These are phyloP conservation scores for Aspergillus sp. DNA, from an alignment of 2,329 filamentous ascomycete genomes.

Conservation along the genomic window DNA sequence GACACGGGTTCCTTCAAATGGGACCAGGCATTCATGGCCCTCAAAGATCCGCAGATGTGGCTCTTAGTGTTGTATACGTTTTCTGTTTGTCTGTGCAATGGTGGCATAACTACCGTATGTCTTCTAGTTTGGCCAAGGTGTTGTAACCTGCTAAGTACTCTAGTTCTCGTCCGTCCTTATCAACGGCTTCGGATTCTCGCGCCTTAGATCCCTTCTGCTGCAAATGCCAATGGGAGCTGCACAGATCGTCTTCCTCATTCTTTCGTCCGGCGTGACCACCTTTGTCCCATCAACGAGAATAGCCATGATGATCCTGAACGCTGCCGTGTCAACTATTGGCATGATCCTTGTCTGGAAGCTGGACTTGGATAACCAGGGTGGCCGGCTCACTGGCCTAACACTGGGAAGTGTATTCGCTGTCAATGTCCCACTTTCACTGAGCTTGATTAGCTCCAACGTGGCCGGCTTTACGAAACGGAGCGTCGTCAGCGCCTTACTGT, in stretches of 20 bases:
- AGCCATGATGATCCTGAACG: constrained; percentile 27
- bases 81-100: constrained; percentile 27
- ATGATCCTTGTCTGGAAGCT: constrained; percentile 28
- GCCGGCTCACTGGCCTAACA: constrained; percentile 22
- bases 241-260: constrained; percentile 25
- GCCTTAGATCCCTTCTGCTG: constrained; percentile 27
- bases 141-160: background rate
- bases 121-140: background rate
- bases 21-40: constrained; percentile 32
- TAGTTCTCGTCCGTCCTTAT: constrained; percentile 29
- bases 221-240: constrained; percentile 30
- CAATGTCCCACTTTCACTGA: constrained; percentile 29
- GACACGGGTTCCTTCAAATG: constrained; percentile 39
- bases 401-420: constrained; percentile 26
- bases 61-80: constrained; percentile 25
- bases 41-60: constrained; percentile 27
- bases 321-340: constrained; percentile 20
- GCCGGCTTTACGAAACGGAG: constrained; percentile 31
- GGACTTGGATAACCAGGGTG: constrained; percentile 15
- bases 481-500: constrained; percentile 38
- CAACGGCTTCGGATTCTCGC: constrained; percentile 33
- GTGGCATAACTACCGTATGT: constrained; percentile 24
- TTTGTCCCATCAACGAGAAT: constrained; percentile 20
- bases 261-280: constrained; percentile 22
- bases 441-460: constrained; percentile 28